These are phyloP conservation scores for Colletotrichum noveboracense DNA, from an alignment of 2,329 filamentous ascomycete species.

Conservation along the genomic window DNA sequence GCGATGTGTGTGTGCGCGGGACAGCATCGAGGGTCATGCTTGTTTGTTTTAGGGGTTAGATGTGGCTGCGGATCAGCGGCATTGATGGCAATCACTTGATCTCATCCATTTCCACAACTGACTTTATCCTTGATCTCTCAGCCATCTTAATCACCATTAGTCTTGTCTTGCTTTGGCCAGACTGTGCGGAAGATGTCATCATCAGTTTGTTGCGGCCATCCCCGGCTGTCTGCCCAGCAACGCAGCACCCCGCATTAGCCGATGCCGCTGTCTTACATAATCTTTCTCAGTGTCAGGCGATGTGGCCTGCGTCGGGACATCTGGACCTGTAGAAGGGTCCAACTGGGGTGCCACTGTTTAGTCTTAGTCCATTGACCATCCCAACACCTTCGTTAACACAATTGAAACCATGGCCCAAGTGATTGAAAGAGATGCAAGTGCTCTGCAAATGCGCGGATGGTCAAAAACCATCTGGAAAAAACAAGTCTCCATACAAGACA, in stretches of 20 bases:
- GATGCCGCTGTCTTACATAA: neutral
- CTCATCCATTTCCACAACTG: neutral
- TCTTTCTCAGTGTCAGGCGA: neutral
- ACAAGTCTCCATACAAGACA: neutral
- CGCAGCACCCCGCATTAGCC: neutral
- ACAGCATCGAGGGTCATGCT: neutral
- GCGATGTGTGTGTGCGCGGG: neutral
- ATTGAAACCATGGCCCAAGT: neutral
- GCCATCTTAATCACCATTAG: accelerated
- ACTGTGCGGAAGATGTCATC: neutral
- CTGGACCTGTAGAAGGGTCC: neutral
- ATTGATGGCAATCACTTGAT: neutral
- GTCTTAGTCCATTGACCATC: neutral
- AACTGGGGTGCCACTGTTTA: neutral
- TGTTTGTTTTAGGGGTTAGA: neutral
- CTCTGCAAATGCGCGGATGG: neutral
- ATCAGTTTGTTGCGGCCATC: neutral
- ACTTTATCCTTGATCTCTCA: neutral
- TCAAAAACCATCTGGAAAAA: neutral
- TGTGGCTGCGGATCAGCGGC: neutral
- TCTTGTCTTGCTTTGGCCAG: neutral
- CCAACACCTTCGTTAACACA: neutral
- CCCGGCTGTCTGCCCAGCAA: conserved; percentile 6
- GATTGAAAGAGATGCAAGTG: neutral
- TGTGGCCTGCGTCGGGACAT: neutral